Evolutionary conservation across 371 early-diverging fungal genomes (phyloP).

Genomic region (Mucor racemosus): DNA sequence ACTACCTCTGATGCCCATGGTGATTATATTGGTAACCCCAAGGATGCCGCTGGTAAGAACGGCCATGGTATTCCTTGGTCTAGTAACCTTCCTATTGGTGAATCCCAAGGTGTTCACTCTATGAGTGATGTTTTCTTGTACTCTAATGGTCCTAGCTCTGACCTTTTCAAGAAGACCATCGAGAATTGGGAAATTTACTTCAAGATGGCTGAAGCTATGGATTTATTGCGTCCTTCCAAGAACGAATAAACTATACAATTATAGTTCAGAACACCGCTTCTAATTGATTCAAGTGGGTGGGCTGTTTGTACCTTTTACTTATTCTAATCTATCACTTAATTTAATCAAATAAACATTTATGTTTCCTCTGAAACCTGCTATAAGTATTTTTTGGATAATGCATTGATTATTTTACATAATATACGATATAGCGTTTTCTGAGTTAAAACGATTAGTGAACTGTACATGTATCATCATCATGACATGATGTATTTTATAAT

Average conservation of each 20-base stretch:
- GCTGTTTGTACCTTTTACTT: not conserved
- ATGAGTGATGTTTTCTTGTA: constrained; percentile 67
- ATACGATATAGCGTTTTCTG: too few species aligned
- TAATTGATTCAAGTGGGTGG: not conserved
- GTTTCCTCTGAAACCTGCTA: too few species aligned
- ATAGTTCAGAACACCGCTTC: not conserved
- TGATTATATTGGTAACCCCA: constrained; percentile 41
- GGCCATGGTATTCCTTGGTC: constrained; percentile 46
- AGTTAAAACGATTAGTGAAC: too few species aligned
- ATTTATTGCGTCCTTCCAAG: constrained; percentile 21
- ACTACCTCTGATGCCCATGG: constrained; percentile 31
- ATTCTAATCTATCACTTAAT: not conserved
- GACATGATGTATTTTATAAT: too few species aligned
- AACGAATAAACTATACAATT: constrained; percentile 10
- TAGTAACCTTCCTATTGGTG: constrained; percentile 43
- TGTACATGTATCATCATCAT: too few species aligned
- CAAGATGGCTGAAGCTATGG: constrained; percentile 54
- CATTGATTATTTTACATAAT: too few species aligned
- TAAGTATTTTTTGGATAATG: too few species aligned
- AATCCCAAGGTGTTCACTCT: constrained; percentile 58
- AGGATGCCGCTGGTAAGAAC: constrained; percentile 43
- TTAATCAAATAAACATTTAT: too few species aligned
- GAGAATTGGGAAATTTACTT: constrained; percentile 69
- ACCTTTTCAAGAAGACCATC: constrained; percentile 58
- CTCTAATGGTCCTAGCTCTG: constrained; percentile 58